Conservation (phyloP, 1,284 basidiomycete genomes). For the Cystobasidium sp. region DNA sequence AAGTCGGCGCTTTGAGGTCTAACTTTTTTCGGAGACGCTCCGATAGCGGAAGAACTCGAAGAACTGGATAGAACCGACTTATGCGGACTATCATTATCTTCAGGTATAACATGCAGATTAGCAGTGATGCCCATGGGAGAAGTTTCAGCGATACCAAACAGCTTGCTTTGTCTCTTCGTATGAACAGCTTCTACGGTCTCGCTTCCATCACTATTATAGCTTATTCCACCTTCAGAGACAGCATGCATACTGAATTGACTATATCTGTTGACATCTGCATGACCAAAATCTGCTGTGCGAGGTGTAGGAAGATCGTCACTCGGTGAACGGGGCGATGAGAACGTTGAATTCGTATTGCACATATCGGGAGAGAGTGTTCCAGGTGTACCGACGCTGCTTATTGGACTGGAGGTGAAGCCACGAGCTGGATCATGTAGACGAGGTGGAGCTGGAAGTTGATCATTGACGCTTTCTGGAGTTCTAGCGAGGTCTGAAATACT, state of each 20-base stretch:
- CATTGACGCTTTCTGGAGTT: conserved; percentile 1
- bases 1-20: conserved; percentile 12
- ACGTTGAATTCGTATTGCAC: conserved; percentile 4
- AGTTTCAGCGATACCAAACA: conserved; percentile 4
- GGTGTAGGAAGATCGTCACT: conserved; percentile 39
- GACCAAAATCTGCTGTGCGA: conserved; percentile 29
- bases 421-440: conserved; percentile 16
- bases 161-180: conserved; percentile 12
- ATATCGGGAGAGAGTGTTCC: conserved; percentile 24
- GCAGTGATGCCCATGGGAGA: not conserved
- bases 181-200: conserved; percentile 8
- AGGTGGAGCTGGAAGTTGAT: conserved; percentile 3
- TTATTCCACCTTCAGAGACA: conserved; percentile 20
- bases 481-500: conserved; percentile 1
- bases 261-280: conserved; percentile 4
- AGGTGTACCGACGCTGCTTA: conserved; percentile 17
- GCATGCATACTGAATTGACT: conserved; percentile 30
- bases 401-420: conserved; percentile 4
- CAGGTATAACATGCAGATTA: conserved; percentile 7
- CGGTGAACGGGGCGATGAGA: conserved; percentile 27
- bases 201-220: conserved; percentile 8
- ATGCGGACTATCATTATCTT: conserved; percentile 20
- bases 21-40: conserved; percentile 2
- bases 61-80: not conserved
- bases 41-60: not conserved